Evolutionary conservation across 768 basidiomycete species (phyloP).

Genomic region (Rhizopogon rudus): DNA sequence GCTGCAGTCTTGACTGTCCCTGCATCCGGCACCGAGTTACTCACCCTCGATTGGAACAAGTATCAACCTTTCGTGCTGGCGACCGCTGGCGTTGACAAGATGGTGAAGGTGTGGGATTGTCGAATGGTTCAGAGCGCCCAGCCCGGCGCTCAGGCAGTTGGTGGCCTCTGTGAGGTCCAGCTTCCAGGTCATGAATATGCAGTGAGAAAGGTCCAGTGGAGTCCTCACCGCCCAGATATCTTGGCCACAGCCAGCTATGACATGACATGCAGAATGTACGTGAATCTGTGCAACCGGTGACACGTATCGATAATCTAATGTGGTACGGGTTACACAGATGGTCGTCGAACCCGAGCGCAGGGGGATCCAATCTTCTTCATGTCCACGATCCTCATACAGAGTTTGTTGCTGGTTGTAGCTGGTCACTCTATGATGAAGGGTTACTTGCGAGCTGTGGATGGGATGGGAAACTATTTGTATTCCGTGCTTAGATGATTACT

Average conservation of each 20-base stretch:
- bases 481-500: conserved; percentile 32
- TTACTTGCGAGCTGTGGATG: conserved; percentile 87
- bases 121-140: conserved; percentile 69
- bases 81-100: conserved; percentile 74
- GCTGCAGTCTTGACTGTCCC: conserved; percentile 74
- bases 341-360: conserved; percentile 55
- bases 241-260: conserved; percentile 81
- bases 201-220: conserved; percentile 85
- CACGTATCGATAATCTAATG: neutral
- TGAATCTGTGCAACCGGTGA: conserved; percentile 13
- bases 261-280: conserved; percentile 92
- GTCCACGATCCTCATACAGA: conserved; percentile 91
- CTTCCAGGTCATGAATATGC: conserved; percentile 88
- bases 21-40: conserved; percentile 72
- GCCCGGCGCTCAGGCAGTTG: conserved; percentile 46
- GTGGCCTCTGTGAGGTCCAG: conserved; percentile 65
- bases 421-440: conserved; percentile 91
- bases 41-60: conserved; percentile 91
- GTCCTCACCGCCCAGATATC: conserved; percentile 68
- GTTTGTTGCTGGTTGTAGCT: conserved; percentile 87
- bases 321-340: conserved; percentile 42
- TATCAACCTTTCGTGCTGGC: conserved; percentile 77
- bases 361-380: conserved; percentile 48
- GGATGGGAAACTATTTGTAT: conserved; percentile 83
- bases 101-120: conserved; percentile 79